Percentiles rank a stretch among this genome's conserved stretches.
Conservation (phyloP, 2,329 filamentous ascomycete genomes). For the Coniella vitis region DNA sequence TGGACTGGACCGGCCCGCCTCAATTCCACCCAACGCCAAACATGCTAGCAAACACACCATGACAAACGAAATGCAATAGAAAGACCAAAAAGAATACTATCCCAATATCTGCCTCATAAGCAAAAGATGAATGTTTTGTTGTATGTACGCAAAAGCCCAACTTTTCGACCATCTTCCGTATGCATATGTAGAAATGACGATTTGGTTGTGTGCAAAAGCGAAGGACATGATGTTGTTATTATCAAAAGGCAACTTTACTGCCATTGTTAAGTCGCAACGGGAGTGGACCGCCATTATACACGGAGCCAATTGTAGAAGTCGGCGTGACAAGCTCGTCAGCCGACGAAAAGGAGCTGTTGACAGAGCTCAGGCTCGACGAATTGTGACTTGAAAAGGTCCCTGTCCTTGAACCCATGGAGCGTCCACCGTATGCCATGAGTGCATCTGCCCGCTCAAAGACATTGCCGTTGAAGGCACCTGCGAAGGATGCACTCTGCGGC, state of each 20-base stretch:
- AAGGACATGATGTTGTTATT: not conserved
- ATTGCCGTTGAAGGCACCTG: constrained; percentile 46
- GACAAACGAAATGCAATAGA: not conserved
- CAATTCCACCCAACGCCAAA: constrained; percentile 2
- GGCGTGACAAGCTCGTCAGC: constrained; percentile 25
- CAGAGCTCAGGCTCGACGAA: constrained; percentile 44
- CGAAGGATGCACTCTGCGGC: constrained; percentile 51
- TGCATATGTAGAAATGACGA: no score
- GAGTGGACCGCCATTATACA: constrained; percentile 16
- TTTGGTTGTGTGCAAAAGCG: no score
- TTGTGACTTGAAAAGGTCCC: constrained; percentile 56
- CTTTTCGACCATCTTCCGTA: no score
- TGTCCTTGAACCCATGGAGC: constrained; percentile 46
- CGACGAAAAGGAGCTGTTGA: constrained; percentile 24
- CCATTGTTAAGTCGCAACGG: constrained; percentile 25
- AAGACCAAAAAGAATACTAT: not conserved
- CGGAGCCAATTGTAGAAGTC: constrained; percentile 24
- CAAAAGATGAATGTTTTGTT: no score
- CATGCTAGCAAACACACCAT: not conserved
- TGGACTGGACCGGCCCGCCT: not conserved
- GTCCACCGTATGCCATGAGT: constrained; percentile 49
- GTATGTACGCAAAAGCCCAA: no score
- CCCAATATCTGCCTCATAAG: no score
- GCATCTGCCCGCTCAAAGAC: constrained; percentile 56
- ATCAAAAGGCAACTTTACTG: constrained; percentile 24